A percentile compares a stretch with the other conserved stretches of the same genome.
These are phyloP conservation scores for Leccinum huronense DNA, from an alignment of 1,284 basidiomycete species.

Conservation along the genomic window DNA sequence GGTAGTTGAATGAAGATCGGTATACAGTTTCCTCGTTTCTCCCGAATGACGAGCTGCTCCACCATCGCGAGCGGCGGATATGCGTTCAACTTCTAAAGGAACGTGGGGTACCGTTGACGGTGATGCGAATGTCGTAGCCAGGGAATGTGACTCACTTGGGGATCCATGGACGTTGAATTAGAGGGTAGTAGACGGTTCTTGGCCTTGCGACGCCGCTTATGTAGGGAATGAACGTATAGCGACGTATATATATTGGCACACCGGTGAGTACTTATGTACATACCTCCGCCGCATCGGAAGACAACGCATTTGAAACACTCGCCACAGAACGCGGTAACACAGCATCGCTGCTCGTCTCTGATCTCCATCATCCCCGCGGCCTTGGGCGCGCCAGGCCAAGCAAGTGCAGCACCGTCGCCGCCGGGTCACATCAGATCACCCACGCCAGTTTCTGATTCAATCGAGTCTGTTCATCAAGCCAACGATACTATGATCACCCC, in stretches of 20 bases:
- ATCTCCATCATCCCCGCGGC: conserved; percentile 10
- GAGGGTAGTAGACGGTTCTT: conserved; percentile 3
- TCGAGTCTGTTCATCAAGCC: background rate
- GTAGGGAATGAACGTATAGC: conserved; percentile 2
- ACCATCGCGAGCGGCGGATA: conserved; percentile 67
- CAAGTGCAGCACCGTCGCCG: conserved; percentile 1
- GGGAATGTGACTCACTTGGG: conserved; percentile 45
- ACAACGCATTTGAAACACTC: background rate
- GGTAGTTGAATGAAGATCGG: conserved; percentile 93
- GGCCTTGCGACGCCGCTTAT: conserved; percentile 11
- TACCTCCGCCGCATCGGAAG: too few species aligned
- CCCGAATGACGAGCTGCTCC: conserved; percentile 70
- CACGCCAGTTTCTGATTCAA: background rate
- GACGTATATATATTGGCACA: background rate
- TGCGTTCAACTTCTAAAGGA: conserved; percentile 58
- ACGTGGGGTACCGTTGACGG: conserved; percentile 5
- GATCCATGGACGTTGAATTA: conserved; percentile 48
- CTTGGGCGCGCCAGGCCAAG: background rate
- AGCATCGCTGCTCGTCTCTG: background rate
- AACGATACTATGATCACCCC: conserved; percentile 68
- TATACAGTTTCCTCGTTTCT: conserved; percentile 86
- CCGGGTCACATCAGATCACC: background rate
- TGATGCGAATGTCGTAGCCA: conserved; percentile 1
- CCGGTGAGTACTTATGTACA: too few species aligned
- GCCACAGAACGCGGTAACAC: background rate